Percentiles rank a stretch among this genome's conserved stretches.
Evolutionary conservation across 1,284 basidiomycete genomes (phyloP).

Genomic region (Ceratobasidium sp.): DNA sequence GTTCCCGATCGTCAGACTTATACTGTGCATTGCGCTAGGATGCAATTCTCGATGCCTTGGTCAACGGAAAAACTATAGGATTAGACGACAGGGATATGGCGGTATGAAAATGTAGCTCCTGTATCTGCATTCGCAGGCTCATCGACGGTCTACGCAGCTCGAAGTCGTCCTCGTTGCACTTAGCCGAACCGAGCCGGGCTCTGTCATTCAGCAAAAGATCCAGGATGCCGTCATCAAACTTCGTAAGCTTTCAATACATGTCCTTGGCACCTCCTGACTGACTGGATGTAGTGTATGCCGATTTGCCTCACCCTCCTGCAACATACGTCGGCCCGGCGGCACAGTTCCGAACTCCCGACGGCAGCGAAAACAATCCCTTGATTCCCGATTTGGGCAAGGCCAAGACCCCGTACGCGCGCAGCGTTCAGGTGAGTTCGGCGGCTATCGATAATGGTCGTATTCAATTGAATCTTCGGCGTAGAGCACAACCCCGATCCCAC

Average conservation of each 20-base stretch:
- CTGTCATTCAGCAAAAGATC: conserved; percentile 51
- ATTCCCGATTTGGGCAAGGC: conserved; percentile 47
- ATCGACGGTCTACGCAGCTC: conserved; percentile 52
- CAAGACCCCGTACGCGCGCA: conserved; percentile 43
- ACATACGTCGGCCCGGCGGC: conserved; percentile 55
- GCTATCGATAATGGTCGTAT: neutral
- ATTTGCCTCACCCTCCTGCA: conserved; percentile 71
- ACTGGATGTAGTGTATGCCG: conserved; percentile 57
- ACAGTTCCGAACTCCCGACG: conserved; percentile 48
- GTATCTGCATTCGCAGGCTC: neutral
- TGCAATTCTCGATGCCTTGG: conserved; percentile 56
- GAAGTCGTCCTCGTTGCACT: conserved; percentile 64
- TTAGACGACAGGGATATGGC: conserved; percentile 66
- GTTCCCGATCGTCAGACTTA: neutral
- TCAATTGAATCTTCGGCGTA: neutral
- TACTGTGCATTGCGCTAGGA: too few relatives aligned
- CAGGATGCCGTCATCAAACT: conserved; percentile 59
- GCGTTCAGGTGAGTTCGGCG: conserved; percentile 40
- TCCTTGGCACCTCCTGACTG: neutral
- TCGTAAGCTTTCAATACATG: conserved; percentile 40
- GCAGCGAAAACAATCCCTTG: conserved; percentile 47
- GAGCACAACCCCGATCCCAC: conserved; percentile 13
- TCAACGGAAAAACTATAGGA: conserved; percentile 54
- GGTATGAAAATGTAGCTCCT: conserved; percentile 49
- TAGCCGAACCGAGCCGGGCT: conserved; percentile 56